Conservation (phyloP, 441 rosid genomes). For the Adansonia rubrostipa region DNA sequence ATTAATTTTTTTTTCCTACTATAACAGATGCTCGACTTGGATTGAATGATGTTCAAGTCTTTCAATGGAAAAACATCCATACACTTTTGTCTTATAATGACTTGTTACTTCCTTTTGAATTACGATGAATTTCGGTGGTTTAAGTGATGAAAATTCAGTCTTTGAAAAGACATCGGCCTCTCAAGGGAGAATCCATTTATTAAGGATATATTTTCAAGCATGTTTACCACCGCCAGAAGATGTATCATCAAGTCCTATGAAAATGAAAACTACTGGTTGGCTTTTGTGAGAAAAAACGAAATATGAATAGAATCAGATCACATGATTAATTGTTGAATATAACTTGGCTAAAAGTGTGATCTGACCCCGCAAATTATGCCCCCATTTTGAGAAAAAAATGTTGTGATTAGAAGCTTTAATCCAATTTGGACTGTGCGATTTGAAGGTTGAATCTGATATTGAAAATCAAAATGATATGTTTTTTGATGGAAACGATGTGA, state of each 20-base stretch:
- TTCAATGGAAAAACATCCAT: background rate
- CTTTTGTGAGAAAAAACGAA: background rate
- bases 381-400: background rate
- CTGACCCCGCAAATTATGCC: constrained; percentile 8
- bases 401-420: background rate
- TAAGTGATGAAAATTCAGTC: background rate
- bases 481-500: constrained; percentile 20
- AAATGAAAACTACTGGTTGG: background rate
- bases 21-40: background rate
- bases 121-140: background rate
- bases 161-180: constrained; percentile 9
- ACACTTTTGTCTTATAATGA: constrained; percentile 1
- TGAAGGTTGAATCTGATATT: constrained; percentile 19
- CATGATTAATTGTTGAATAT: constrained; percentile 20
- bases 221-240: background rate
- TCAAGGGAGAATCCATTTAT: background rate
- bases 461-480: background rate
- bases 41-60: background rate
- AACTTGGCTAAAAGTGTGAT: constrained; percentile 14
- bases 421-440: constrained; percentile 18
- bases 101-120: background rate
- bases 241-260: background rate
- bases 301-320: constrained; percentile 3
- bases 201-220: background rate
- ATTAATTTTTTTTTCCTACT: background rate